Evolutionary conservation across 1,139 yeast species (phyloP).

Genomic region (Saccharomyces pastorianus): DNA sequence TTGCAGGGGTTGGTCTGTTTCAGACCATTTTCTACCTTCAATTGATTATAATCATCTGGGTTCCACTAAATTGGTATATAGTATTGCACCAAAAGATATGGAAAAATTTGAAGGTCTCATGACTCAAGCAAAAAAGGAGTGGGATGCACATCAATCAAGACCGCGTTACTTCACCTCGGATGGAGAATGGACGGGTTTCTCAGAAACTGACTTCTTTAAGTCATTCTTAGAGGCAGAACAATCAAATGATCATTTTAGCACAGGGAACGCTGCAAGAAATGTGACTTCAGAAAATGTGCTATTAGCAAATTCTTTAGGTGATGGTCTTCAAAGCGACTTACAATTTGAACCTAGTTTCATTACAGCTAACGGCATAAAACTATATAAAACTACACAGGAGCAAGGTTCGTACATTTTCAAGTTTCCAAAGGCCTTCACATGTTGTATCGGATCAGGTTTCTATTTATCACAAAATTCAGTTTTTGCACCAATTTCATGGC

Average conservation of each 20-base stretch:
- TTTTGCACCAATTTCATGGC: constrained; percentile 55
- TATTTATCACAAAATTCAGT: constrained; percentile 48
- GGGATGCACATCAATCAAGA: constrained; percentile 11
- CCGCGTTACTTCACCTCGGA: constrained; percentile 7
- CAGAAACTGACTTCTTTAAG: constrained; percentile 17
- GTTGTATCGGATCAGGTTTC: constrained; percentile 47
- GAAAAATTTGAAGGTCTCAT: constrained; percentile 51
- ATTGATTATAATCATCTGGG: constrained; percentile 66
- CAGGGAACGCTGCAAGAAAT: background rate
- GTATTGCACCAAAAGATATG: constrained; percentile 63
- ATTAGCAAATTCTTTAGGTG: background rate
- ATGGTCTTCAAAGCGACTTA: constrained; percentile 14
- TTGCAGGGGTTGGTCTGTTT: constrained; percentile 64
- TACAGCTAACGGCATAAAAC: constrained; percentile 41
- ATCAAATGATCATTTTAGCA: background rate
- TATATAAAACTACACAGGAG: constrained; percentile 42
- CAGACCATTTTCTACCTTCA: constrained; percentile 66
- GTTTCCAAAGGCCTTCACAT: constrained; percentile 47
- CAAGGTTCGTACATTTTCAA: constrained; percentile 56
- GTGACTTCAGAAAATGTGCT: background rate
- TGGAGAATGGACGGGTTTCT: constrained; percentile 6
- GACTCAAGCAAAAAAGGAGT: constrained; percentile 15
- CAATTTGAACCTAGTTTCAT: constrained; percentile 43
- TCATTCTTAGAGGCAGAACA: constrained; percentile 16
- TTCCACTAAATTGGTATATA: constrained; percentile 68